Conservation (phyloP, 2,329 filamentous ascomycete species). For the Alternaria hordeiaustralica region DNA sequence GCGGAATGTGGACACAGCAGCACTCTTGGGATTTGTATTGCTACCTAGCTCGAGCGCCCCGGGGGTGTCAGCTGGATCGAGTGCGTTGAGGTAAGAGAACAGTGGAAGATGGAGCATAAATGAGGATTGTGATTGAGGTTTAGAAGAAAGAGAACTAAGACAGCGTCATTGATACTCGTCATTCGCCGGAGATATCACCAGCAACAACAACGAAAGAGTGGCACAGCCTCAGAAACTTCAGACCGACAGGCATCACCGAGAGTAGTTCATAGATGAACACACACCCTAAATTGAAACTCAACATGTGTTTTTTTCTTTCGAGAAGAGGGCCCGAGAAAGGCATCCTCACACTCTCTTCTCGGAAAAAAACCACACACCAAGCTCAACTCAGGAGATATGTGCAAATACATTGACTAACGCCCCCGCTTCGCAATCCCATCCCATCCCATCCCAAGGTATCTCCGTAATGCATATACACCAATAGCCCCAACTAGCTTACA, state of each 20-base stretch:
- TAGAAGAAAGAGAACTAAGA: neutral
- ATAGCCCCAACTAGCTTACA: neutral
- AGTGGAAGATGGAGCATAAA: neutral
- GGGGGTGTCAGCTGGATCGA: neutral
- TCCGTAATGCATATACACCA: neutral
- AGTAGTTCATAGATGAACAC: neutral
- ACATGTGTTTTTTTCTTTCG: neutral
- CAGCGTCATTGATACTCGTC: neutral
- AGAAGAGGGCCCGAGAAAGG: neutral
- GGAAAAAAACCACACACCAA: neutral
- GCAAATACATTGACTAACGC: neutral
- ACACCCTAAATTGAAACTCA: neutral
- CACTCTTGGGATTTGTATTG: neutral
- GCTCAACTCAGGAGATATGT: neutral
- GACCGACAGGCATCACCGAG: neutral
- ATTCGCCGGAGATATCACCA: neutral
- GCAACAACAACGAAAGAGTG: neutral
- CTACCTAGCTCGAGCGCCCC: neutral
- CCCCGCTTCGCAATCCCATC: neutral
- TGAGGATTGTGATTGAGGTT: neutral
- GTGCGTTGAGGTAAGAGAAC: neutral
- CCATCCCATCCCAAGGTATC: slow-evolving; percentile 5
- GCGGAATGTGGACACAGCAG: neutral
- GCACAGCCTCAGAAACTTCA: neutral
- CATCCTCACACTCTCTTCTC: neutral